These are phyloP conservation scores for Calonectria naviculata DNA, from an alignment of 2,329 filamentous ascomycete genomes.

Conservation along the genomic window DNA sequence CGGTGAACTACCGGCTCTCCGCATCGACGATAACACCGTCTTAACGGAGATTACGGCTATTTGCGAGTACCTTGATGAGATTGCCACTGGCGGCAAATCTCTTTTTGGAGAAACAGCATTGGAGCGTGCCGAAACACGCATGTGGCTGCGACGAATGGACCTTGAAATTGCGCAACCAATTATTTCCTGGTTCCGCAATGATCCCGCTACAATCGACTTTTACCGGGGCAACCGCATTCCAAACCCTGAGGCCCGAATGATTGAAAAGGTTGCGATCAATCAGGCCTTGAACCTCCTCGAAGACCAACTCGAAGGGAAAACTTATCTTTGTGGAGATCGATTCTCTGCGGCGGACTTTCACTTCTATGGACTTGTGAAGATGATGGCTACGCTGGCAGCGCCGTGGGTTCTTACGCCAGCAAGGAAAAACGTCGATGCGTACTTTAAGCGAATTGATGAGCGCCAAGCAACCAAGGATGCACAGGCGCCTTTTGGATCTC, in stretches of 20 bases:
- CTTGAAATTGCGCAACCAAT: background rate
- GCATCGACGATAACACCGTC: background rate
- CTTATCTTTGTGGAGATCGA: background rate
- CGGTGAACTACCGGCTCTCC: background rate
- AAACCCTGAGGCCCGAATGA: background rate
- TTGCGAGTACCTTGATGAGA: background rate
- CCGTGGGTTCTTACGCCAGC: background rate
- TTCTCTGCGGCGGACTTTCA: background rate
- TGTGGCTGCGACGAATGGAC: background rate
- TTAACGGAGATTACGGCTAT: background rate
- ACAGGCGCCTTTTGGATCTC: background rate
- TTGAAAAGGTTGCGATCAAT: background rate
- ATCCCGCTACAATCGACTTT: background rate
- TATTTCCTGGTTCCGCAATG: background rate
- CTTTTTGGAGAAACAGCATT: background rate
- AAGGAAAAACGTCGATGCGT: background rate
- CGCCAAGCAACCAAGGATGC: background rate
- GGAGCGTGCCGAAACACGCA: background rate
- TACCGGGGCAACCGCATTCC: background rate
- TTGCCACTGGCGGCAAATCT: background rate
- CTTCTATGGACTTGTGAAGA: background rate
- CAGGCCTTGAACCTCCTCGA: background rate
- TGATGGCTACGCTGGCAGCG: background rate
- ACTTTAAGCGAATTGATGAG: background rate
- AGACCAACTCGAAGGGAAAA: background rate